Evolutionary conservation across 1,284 basidiomycete genomes (phyloP).

Genomic region (Trametes hirsuta): DNA sequence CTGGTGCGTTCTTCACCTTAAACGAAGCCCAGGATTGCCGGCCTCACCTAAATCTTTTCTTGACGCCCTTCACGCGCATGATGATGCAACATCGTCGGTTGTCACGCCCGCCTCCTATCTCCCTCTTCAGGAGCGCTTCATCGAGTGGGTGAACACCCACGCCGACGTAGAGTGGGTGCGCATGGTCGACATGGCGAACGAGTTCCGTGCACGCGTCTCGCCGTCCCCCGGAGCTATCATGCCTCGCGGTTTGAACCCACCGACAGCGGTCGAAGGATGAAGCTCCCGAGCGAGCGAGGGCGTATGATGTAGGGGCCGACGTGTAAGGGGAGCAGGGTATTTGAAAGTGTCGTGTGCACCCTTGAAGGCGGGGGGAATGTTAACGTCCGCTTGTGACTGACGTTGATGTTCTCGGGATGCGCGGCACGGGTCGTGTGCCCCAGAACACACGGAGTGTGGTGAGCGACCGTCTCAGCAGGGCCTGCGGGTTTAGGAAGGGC

Average conservation of each 20-base stretch:
- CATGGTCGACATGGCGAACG: constrained; percentile 67
- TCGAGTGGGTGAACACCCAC: constrained; percentile 79
- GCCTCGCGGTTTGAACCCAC: constrained; percentile 37
- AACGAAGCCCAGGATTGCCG: neutral
- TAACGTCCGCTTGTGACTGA: neutral
- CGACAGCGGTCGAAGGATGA: neutral
- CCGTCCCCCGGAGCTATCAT: constrained; percentile 42
- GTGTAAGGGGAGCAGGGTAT: too few relatives aligned
- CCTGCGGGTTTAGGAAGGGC: neutral
- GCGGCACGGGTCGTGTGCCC: neutral
- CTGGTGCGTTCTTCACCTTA: constrained; percentile 46
- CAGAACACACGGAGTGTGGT: neutral
- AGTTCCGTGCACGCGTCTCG: constrained; percentile 43
- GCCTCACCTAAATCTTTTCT: neutral
- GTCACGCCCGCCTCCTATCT: too few relatives aligned
- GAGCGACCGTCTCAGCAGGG: too few relatives aligned
- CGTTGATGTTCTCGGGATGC: neutral
- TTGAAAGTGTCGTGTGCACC: neutral
- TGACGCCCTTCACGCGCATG: neutral
- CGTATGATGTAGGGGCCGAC: neutral
- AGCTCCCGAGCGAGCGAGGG: neutral
- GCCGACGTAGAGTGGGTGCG: constrained; percentile 75
- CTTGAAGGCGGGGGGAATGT: neutral
- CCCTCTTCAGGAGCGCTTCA: constrained; percentile 63
- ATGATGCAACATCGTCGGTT: too few relatives aligned